Conservation (phyloP, 768 basidiomycete species). For the Boletus pseudopeckii region DNA sequence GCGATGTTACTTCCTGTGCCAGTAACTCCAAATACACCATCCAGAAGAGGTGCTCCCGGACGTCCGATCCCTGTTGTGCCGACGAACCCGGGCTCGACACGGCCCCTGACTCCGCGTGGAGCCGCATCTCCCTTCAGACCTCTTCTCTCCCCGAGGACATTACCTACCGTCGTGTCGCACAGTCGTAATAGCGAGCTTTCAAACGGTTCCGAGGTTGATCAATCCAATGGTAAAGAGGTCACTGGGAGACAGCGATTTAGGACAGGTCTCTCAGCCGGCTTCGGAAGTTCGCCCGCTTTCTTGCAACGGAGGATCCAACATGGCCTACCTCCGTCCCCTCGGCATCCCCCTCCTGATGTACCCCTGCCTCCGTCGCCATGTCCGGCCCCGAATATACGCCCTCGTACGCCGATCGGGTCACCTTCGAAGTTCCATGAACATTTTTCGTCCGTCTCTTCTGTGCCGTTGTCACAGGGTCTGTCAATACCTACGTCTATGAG, state of each 20-base stretch:
- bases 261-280: neutral
- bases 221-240: constrained; percentile 2
- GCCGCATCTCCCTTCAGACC: constrained; percentile 22
- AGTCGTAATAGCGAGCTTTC: neutral
- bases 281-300: constrained; percentile 23
- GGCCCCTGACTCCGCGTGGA: constrained; percentile 13
- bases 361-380: constrained; percentile 29
- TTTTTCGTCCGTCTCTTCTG: constrained; percentile 28
- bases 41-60: constrained; percentile 11
- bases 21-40: neutral
- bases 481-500: constrained; percentile 9
- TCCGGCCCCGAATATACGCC: neutral
- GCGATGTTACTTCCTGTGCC: neutral
- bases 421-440: constrained; percentile 34
- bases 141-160: constrained; percentile 15
- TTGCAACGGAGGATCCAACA: constrained; percentile 30
- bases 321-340: constrained; percentile 24
- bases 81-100: constrained; percentile 5
- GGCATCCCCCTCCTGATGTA: constrained; percentile 26
- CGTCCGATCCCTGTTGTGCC: constrained; percentile 19
- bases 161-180: neutral
- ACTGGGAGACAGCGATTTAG: constrained; percentile 16
- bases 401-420: constrained; percentile 11
- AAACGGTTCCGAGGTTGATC: constrained; percentile 6
- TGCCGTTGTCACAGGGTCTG: constrained; percentile 13